Evolutionary conservation across 192 early-diverging fungal genomes (phyloP).

Genomic region (Rhizophagus prolifer): DNA sequence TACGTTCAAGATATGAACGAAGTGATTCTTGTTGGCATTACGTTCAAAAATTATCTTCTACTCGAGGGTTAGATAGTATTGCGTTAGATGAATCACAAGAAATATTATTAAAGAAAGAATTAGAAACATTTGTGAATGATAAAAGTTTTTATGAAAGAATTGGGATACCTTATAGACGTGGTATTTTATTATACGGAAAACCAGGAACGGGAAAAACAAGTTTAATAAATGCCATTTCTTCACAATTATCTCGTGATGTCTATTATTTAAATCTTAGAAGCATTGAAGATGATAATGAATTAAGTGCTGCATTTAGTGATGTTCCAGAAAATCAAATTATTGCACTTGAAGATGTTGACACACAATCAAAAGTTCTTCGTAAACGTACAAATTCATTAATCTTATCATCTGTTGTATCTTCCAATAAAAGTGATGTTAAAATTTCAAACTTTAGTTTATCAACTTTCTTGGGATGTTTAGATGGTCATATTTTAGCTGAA

Average conservation of each 20-base stretch:
- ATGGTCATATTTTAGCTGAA: conserved; percentile 59
- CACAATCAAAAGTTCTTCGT: conserved; percentile 47
- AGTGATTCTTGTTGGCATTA: background rate
- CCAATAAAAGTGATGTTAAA: background rate
- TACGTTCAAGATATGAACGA: background rate
- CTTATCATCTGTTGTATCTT: too few species aligned
- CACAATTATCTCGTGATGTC: conserved; percentile 31
- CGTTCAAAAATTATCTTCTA: background rate
- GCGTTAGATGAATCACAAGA: conserved; percentile 53
- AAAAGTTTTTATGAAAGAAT: conserved; percentile 58
- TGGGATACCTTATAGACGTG: conserved; percentile 61
- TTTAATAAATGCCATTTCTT: conserved; percentile 40
- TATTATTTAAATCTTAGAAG: conserved; percentile 43
- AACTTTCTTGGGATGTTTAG: conserved; percentile 53
- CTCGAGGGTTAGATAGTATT: conserved; percentile 48
- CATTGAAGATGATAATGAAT: conserved; percentile 35
- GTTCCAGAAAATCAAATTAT: conserved; percentile 44
- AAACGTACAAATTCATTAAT: conserved; percentile 25
- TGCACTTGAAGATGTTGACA: conserved; percentile 60
- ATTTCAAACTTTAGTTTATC: conserved; percentile 40
- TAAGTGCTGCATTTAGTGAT: conserved; percentile 37
- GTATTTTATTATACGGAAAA: conserved; percentile 39
- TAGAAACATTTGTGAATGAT: conserved; percentile 52
- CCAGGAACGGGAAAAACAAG: conserved; percentile 46
- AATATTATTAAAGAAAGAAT: conserved; percentile 44